Conservation (phyloP, 176 grass and related monocot species). For the Areca catechu region DNA sequence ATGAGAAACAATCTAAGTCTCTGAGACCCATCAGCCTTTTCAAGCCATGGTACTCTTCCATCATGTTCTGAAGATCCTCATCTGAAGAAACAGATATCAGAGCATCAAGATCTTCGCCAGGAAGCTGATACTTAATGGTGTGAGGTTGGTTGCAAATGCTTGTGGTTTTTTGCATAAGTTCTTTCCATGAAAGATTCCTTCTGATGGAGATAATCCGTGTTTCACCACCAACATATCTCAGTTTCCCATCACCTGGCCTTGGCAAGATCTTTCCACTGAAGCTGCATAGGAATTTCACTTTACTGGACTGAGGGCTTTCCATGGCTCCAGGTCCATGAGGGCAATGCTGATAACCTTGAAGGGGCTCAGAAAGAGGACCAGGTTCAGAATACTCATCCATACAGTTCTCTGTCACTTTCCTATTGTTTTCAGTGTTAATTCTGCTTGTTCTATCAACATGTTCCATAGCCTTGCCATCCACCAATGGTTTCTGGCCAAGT, state of each 20-base stretch:
- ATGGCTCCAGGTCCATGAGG: slow-evolving; percentile 17
- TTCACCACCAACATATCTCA: slow-evolving; percentile 89
- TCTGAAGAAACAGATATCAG: slow-evolving; percentile 80
- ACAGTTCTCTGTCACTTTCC: slow-evolving; percentile 22
- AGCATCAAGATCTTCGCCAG: slow-evolving; percentile 87
- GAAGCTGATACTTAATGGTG: slow-evolving; percentile 93
- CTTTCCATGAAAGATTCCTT: slow-evolving; percentile 49
- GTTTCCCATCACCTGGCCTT: slow-evolving; percentile 70
- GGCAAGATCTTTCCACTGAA: slow-evolving; percentile 90
- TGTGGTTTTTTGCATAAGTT: slow-evolving; percentile 63
- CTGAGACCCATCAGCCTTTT: slow-evolving; percentile 48
- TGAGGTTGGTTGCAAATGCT: slow-evolving; percentile 73
- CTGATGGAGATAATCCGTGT: slow-evolving; percentile 63
- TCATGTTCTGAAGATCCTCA: slow-evolving; percentile 98
- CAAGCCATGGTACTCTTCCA: slow-evolving; percentile 78
- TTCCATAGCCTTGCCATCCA: slow-evolving; percentile 27
- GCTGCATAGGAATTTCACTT: slow-evolving; percentile 92
- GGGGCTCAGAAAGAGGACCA: slow-evolving; percentile 4
- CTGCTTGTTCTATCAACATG: background rate
- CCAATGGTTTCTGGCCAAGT: slow-evolving; percentile 15
- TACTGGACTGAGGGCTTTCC: slow-evolving; percentile 44
- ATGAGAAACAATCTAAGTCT: slow-evolving; percentile 80
- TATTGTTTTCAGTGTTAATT: slow-evolving; percentile 22
- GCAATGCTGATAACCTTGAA: slow-evolving; percentile 22
- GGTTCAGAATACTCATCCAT: slow-evolving; percentile 28